Evolutionary conservation across 2,329 filamentous ascomycete species (phyloP), one percentile per base, ranked within the genome.

Genomic region (Sporothrix sp.): DNA sequence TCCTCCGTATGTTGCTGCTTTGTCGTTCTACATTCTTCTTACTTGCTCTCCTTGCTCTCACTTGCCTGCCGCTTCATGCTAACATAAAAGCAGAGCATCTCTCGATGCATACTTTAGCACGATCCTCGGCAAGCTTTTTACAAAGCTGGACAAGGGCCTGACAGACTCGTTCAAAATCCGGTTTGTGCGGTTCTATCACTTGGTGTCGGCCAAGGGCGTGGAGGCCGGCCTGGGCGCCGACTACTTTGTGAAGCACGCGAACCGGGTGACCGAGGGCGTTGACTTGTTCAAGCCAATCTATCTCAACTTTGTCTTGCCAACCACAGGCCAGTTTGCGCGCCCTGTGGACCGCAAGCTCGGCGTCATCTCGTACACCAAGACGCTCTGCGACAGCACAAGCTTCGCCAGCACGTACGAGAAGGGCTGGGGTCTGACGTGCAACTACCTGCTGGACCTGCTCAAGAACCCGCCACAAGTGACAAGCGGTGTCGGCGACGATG

Each of bases 131-230:
- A 77, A 97, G 36, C 78, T 97, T 61, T 84, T 96, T 63, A 85
- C 81, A 71, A 72, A 84, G 73, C 69, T 87, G 69, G 68, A 93
- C 78, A 69, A 83, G 40, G 71, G 68, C 32, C 71, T 75, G 6
- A 72, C 90, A 0, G 91, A 97, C 60, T 85, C 81, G 42, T 85
- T 95, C 67, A 85, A 89, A 60, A 72, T 87, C 50, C 84, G 89
- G 48, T 96, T 98, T 64, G 85, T 90, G 49, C 84, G 89, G 30
- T 94, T 98, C 73, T 98, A 94, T 66, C 91, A 98, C 66, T 82
- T 96, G 56, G 78, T 97, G 50, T 87, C 87, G 27, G 87, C 89
- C 16, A 77, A 75, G 55, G 60, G 80, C 36, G 65, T 85, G 30
- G 84, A 93, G 56, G 79, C 81, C 58, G 88, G 89, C n/a, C 81